Evolutionary conservation across 768 basidiomycete genomes (phyloP).

Genomic region (Porphyrellus cyaneotinctus): DNA sequence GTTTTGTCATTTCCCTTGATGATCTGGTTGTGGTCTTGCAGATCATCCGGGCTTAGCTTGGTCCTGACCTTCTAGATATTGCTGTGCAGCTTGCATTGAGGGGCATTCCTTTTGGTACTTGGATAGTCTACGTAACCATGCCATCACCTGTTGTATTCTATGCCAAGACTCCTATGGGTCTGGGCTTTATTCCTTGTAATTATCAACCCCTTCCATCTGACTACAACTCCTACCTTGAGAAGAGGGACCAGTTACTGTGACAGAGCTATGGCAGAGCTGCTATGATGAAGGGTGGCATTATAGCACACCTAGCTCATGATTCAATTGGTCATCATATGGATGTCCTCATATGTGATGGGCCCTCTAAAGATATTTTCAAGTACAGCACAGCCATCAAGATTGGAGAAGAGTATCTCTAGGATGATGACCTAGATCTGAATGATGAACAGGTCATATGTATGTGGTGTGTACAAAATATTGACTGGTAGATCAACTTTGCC

Average conservation of each 20-base stretch:
- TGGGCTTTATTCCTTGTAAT: not conserved
- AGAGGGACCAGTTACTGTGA: not conserved
- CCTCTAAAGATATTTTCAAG: not conserved
- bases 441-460: conserved; percentile 3
- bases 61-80: not conserved
- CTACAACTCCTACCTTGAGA: not conserved
- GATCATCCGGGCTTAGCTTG: not conserved
- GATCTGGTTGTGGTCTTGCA: not conserved
- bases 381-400: not conserved
- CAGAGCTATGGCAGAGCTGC: not conserved
- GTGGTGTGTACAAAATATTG: not conserved
- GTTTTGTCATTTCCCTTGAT: not conserved
- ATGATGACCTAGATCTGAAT: conserved; percentile 1
- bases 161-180: not conserved
- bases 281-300: conserved; percentile 4
- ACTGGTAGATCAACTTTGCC: not conserved
- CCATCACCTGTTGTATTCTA: not conserved
- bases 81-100: not conserved
- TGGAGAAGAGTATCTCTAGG: not conserved
- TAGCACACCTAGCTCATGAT: not conserved
- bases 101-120: not conserved
- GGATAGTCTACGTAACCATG: not conserved
- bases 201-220: not conserved
- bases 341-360: not conserved
- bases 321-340: not conserved